A percentile compares a stretch with the other conserved stretches of the same genome.
These are phyloP conservation scores for Coffea eugenioides DNA, from an alignment of 257 asterid species.

Conservation along the genomic window DNA sequence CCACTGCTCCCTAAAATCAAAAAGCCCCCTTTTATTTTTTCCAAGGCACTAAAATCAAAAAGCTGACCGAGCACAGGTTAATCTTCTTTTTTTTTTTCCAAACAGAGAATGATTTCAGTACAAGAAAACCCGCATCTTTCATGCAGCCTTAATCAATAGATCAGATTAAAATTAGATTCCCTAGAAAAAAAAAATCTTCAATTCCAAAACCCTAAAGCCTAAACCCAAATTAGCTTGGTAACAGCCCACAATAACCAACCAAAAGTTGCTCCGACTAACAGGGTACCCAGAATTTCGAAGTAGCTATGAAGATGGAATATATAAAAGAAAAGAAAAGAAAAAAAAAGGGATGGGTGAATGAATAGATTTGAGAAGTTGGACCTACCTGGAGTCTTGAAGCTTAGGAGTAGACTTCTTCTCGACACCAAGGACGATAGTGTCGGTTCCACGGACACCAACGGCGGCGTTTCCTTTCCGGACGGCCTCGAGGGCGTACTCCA, in stretches of 20 bases:
- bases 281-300: background rate
- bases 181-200: background rate
- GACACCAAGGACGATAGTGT: constrained; percentile 85
- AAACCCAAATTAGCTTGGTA: background rate
- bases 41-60: background rate
- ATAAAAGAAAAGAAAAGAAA: background rate
- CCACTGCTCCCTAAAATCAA: background rate
- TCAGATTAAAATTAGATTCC: background rate
- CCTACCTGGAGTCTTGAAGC: constrained; percentile 90
- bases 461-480: constrained; percentile 97
- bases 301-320: background rate
- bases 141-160: background rate
- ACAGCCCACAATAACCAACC: background rate
- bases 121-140: background rate
- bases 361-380: background rate
- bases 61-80: background rate
- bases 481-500: constrained; percentile 96
- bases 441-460: constrained; percentile 92
- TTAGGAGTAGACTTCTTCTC: constrained; percentile 96
- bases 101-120: background rate
- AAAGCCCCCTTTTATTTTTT: background rate
- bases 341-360: background rate
- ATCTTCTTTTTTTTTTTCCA: no score
- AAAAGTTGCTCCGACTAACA: background rate
- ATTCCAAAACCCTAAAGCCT: constrained; percentile 1